phyloP scores from a whole-genome alignment of 106 monocot genomes.

The Gastrodia elata region DNA sequence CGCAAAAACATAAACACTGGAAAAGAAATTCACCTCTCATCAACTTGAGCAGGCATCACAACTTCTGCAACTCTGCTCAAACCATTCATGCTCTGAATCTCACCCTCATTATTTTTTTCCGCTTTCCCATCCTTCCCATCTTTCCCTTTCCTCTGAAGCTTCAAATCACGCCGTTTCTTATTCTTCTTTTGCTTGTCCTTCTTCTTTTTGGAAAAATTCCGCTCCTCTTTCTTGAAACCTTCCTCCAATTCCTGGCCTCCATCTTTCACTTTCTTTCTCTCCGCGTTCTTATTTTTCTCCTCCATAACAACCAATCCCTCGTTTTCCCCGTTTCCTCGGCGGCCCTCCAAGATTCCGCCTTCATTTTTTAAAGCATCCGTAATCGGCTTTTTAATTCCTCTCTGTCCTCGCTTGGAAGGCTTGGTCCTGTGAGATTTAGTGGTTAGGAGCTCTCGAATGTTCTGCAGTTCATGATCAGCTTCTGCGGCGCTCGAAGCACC shows the following conservation, averaged over 20 bases:
- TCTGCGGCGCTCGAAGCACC: constrained; percentile 5
- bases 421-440: constrained; percentile 21
- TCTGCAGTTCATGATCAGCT: constrained; percentile 20
- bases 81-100: not conserved
- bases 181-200: constrained; percentile 13
- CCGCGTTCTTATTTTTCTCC: constrained; percentile 13
- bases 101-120: constrained; percentile 11
- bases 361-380: constrained; percentile 6
- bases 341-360: not conserved
- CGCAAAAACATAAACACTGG: not conserved
- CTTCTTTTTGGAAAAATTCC: constrained; percentile 13
- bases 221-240: constrained; percentile 3
- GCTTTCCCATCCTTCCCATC: constrained; percentile 4
- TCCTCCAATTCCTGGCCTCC: constrained; percentile 13
- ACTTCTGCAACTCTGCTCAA: not conserved
- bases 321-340: constrained; percentile 8
- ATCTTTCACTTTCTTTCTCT: constrained; percentile 14
- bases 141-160: constrained; percentile 9
- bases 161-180: constrained; percentile 11
- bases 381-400: constrained; percentile 12
- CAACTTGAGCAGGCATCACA: not conserved
- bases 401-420: constrained; percentile 26
- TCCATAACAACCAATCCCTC: not conserved
- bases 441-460: constrained; percentile 33
- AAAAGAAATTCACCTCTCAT: constrained; percentile 21